phyloP scores from a whole-genome alignment of 768 basidiomycete genomes.

The Mycena galopus region DNA sequence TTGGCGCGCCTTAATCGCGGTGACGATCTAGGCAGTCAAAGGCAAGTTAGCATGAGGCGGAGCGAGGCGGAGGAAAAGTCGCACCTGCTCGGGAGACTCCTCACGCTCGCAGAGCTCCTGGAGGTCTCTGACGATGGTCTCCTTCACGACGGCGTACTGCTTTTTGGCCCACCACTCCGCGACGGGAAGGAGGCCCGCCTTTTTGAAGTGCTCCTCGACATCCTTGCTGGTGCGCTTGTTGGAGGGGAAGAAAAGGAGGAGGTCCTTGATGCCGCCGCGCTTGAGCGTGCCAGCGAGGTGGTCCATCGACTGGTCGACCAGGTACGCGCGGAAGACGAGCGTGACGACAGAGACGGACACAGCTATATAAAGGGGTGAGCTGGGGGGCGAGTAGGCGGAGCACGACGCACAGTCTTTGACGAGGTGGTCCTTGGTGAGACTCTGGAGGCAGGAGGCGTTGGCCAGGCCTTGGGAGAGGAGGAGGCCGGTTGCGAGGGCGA shows the following conservation, averaged over 20 bases:
- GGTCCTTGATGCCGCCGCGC: conserved; percentile 87
- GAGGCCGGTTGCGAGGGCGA: conserved; percentile 85
- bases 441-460: conserved; percentile 81
- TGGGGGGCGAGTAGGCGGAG: neutral
- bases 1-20: conserved; percentile 77
- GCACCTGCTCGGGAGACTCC: conserved; percentile 77
- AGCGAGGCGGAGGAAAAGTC: conserved; percentile 37
- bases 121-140: conserved; percentile 76
- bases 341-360: conserved; percentile 83
- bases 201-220: conserved; percentile 90
- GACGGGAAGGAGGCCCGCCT: conserved; percentile 80
- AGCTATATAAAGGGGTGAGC: conserved; percentile 57
- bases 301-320: conserved; percentile 89
- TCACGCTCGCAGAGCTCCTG: conserved; percentile 78
- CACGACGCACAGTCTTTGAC: conserved; percentile 85
- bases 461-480: conserved; percentile 88
- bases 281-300: conserved; percentile 87
- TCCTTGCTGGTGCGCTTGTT: conserved; percentile 81
- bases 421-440: conserved; percentile 92
- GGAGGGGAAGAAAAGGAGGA: conserved; percentile 88
- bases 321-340: conserved; percentile 84
- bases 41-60: neutral
- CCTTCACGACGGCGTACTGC: conserved; percentile 86
- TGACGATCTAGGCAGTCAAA: conserved; percentile 69
- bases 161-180: conserved; percentile 97